Conservation (phyloP, 805 yeast species). For the Cyberlindnera americana region DNA sequence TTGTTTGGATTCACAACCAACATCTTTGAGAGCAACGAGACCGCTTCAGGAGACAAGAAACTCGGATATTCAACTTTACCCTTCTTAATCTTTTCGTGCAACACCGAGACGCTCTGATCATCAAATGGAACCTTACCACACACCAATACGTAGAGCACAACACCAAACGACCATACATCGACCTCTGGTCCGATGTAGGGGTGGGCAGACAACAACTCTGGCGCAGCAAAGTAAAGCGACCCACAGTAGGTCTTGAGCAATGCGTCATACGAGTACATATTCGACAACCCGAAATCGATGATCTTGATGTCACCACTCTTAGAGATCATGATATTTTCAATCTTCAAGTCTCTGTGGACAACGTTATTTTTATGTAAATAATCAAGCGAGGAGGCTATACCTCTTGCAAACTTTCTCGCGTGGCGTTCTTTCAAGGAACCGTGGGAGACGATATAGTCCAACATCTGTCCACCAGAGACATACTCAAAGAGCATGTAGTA, state of each 20-base stretch:
- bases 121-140: conserved; percentile 99
- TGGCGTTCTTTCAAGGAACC: conserved; percentile 91
- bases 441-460: conserved; percentile 95
- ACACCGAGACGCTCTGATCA: conserved; percentile 85
- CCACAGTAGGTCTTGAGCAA: conserved; percentile 94
- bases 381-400: conserved; percentile 89
- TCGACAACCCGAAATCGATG: conserved; percentile 94
- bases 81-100: conserved; percentile 90
- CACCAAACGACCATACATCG: conserved; percentile 98
- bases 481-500: conserved; percentile 96
- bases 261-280: conserved; percentile 67
- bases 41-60: conserved; percentile 74
- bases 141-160: conserved; percentile 88
- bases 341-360: conserved; percentile 94
- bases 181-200: conserved; percentile 97
- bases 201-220: conserved; percentile 86
- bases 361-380: conserved; percentile 92
- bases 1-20: conserved; percentile 82
- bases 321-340: conserved; percentile 93
- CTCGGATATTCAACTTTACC: conserved; percentile 92
- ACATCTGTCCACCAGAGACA: conserved; percentile 95
- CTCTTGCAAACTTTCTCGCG: conserved; percentile 92
- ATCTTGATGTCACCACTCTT: conserved; percentile 92
- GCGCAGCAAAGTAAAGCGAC: conserved; percentile 96
- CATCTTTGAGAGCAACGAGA: conserved; percentile 80